Evolutionary conservation across 2,329 filamentous ascomycete species (phyloP).

Genomic region (Phialophora macrospora): DNA sequence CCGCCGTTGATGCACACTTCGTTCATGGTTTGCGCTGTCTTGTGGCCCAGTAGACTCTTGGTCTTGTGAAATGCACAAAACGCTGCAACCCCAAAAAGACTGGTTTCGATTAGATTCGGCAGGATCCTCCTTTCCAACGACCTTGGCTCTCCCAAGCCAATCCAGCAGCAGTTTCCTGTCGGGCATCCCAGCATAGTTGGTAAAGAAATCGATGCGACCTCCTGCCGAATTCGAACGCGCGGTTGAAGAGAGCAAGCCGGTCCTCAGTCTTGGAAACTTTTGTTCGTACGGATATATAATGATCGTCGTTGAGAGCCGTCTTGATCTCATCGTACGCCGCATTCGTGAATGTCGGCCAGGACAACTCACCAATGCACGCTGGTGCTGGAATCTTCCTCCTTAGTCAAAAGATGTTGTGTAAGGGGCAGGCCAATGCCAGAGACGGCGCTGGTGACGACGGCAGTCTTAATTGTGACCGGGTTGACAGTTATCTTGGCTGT

Average conservation of each 20-base stretch:
- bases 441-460: constrained; percentile 54
- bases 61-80: constrained; percentile 46
- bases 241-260: constrained; percentile 58
- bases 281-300: constrained; percentile 47
- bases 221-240: constrained; percentile 49
- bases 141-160: neutral
- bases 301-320: constrained; percentile 16
- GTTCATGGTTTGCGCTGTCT: neutral
- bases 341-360: constrained; percentile 57
- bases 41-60: neutral
- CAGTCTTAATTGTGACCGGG: constrained; percentile 4
- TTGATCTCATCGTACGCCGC: constrained; percentile 12
- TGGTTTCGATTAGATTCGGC: constrained; percentile 42
- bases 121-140: constrained; percentile 29
- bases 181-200: constrained; percentile 61
- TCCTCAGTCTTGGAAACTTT: constrained; percentile 59
- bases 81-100: constrained; percentile 46
- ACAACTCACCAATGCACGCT: constrained; percentile 60
- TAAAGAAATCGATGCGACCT: constrained; percentile 54
- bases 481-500: constrained; percentile 3
- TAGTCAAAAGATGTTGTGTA: constrained; percentile 53
- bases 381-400: constrained; percentile 30
- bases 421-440: constrained; percentile 67
- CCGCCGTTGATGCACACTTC: neutral
- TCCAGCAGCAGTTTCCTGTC: constrained; percentile 42